These are phyloP conservation scores for Citrus glauca DNA, from an alignment of 345 rosid species.

Conservation along the genomic window DNA sequence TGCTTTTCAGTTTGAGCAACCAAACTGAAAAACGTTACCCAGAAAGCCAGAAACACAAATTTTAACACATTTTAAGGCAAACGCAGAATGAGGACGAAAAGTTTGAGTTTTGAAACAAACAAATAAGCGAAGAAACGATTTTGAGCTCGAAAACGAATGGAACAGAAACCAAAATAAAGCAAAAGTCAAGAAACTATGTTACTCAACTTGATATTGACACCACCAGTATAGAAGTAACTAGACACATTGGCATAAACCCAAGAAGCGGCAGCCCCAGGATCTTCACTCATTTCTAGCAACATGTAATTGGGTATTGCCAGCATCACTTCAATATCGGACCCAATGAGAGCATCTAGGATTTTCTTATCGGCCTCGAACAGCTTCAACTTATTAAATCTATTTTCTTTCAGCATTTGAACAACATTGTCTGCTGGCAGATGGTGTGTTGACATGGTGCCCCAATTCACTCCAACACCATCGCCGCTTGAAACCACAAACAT, in stretches of 20 bases:
- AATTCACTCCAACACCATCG: constrained; percentile 50
- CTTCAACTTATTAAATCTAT: constrained; percentile 61
- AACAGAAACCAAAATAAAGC: background rate
- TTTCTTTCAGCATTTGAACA: constrained; percentile 56
- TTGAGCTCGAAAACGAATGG: background rate
- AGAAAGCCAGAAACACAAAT: background rate
- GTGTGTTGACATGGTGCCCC: constrained; percentile 78
- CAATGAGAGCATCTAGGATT: constrained; percentile 51
- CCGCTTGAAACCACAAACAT: background rate
- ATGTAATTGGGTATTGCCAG: constrained; percentile 74
- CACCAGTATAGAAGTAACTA: constrained; percentile 41
- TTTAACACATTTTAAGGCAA: background rate
- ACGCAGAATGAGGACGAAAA: background rate
- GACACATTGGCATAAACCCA: constrained; percentile 81
- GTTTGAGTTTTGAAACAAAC: no score
- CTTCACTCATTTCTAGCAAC: constrained; percentile 49
- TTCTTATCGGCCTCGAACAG: constrained; percentile 75
- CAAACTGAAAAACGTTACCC: background rate
- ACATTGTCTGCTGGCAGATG: constrained; percentile 62
- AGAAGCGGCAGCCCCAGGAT: constrained; percentile 44
- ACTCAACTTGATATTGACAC: constrained; percentile 66
- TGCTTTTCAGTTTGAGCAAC: background rate
- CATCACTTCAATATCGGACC: constrained; percentile 76
- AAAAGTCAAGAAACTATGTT: background rate
- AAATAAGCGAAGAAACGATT: background rate